Conservation (phyloP, 176 grass and related monocot species). For the Oropetium thomaeum region DNA sequence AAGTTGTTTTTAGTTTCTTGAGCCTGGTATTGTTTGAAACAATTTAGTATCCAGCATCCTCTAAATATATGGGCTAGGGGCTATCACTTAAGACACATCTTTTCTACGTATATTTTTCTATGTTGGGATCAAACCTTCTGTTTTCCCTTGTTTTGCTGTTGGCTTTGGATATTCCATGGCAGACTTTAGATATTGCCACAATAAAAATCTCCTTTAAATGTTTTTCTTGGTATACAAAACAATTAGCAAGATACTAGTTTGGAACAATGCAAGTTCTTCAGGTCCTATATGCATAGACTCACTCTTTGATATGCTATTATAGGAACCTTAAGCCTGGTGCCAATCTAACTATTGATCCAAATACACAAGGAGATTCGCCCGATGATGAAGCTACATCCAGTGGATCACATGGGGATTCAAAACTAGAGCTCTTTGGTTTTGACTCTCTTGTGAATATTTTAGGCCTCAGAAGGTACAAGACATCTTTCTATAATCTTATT, state of each 20-base stretch:
- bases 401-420: conserved; percentile 77
- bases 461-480: conserved; percentile 84
- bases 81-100: conserved; percentile 11
- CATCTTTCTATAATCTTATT: conserved; percentile 18
- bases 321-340: conserved; percentile 67
- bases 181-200: neutral
- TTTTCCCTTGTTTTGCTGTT: neutral
- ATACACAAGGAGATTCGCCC: conserved; percentile 44
- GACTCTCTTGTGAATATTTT: conserved; percentile 99
- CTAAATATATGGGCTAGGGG: neutral
- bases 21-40: conserved; percentile 2
- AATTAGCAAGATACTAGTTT: neutral
- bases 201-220: conserved; percentile 12
- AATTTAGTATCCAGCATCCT: neutral
- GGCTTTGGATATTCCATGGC: neutral
- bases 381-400: conserved; percentile 42
- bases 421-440: conserved; percentile 97
- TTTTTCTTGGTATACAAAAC: neutral
- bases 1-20: conserved; percentile 1
- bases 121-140: neutral
- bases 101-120: neutral
- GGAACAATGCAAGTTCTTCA: neutral
- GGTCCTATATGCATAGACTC: conserved; percentile 22
- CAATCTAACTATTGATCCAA: conserved; percentile 48
- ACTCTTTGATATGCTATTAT: conserved; percentile 32